Evolutionary conservation across 2,329 filamentous ascomycete species (phyloP), one percentile per base, ranked within the genome.

Genomic region (Sporothrix mexicana): DNA sequence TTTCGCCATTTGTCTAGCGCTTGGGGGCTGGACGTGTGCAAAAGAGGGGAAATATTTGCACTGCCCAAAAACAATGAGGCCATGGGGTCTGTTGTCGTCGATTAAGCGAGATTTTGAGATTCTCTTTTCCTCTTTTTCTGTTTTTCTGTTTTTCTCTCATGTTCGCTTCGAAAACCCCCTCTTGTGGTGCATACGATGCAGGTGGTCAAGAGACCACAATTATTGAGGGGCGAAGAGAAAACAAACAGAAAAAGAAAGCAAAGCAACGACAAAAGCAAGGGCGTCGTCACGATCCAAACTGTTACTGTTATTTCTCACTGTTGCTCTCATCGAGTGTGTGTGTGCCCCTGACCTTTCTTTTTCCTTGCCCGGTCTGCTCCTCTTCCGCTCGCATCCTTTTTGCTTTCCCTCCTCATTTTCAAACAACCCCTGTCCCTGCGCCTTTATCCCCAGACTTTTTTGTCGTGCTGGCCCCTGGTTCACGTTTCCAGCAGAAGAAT

Each of bases 71-170:
- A 41, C 43, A 55, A n/a, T 43, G 36, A 36, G 30, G 9, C 61
- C 61, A 66, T 23, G 20, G 41, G 61, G 41, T 47, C 61, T 47
- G 10, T 23, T 47, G 10, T 23, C 15, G n/a, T 69, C 13, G 66
- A 68, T 23, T 69, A 69, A 69, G 67, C 67, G 67, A 69, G 67
- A 57, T 69, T 45, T 47, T 47, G 36, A 53, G 47, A 10, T 45
- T 36, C 30, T n/a, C 47, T 12, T 53, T 20, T 41, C 17, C 62
- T 49, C n/a, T 45, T 13, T 4, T 12, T 2, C 25, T 8, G 8
- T 15, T n/a, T 4, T 23, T 20, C 13, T 41, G 13, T 10, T 41
- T 41, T 43, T 36, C 23, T 36, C 3, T 20, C 5, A 23, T 20
- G 23, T 25, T 3, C 3, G 13, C 7, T n/a, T 17, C 7, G 2